Evolutionary conservation across 495 filamentous ascomycete genomes (phyloP), one percentile per base, ranked within the genome.

Genomic region (Astrocystis sublimbata): DNA sequence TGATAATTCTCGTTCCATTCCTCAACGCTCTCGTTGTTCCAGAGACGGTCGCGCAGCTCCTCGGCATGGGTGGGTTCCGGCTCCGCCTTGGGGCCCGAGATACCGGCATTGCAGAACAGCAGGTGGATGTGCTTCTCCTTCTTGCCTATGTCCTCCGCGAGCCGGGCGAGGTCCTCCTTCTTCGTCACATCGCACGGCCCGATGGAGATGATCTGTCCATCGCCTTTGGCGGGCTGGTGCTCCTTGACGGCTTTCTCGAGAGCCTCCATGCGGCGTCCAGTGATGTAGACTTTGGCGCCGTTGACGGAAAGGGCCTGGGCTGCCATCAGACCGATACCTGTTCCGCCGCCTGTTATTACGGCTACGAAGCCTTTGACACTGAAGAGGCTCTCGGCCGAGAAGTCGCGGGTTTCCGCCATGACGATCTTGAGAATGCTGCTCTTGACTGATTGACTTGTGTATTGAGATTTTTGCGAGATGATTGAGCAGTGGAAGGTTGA

Each of bases 281-380:
- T 68, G 65, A 91, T 88, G 76, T 88, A 91, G 41, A 91, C 84
- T 17, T 72, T 69, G 33, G 88, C 87, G 10, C 88, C 88, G 69
- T 88, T 88, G 43, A 73, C 68, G 1, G 80, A 85, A 4, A 91
- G 80, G 3, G 86, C 86, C 30, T 81, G 79, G 1, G 88, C 76
- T 69, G 86, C 87, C 79, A 85, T 86, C 5, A 81, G 67, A 2
- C 87, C 87, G 64, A 89, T 86, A 4, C 86, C 75, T 1, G 73
- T 65, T 3, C 85, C 86, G 31, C 84, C 85, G 17, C 85, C 85
- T 0, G 86, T 87, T 40, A 88, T 76, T 17, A 87, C 81, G 17
- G 81, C 83, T 0, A 86, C 80, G 28, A 82, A 74, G 17, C 82
- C 83, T 45, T 83, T 70, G 19, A 86, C 83, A 23, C 73, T 74